These are phyloP conservation scores for Uronychia setigera DNA, from an alignment of 73 alveolate species.

Conservation along the genomic window DNA sequence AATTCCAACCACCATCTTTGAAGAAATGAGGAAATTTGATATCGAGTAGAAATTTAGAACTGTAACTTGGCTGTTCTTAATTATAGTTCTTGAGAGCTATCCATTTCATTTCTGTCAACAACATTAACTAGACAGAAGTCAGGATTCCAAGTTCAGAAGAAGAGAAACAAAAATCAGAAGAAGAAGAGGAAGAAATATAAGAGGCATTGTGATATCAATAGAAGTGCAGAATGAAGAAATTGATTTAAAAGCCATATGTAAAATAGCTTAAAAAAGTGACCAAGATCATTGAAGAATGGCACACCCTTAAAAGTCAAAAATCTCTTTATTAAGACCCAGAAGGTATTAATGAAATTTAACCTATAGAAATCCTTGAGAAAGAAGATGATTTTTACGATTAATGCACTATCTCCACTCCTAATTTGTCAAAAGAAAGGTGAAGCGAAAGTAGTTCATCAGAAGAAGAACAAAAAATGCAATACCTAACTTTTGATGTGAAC, in stretches of 20 bases:
- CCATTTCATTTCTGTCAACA: not conserved
- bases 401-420: not conserved
- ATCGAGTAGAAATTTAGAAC: not conserved
- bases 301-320: too few species aligned
- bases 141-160: not conserved
- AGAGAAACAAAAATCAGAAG: too few species aligned
- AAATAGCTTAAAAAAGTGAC: not conserved
- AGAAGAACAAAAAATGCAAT: too few species aligned
- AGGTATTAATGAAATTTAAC: too few species aligned
- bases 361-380: not conserved
- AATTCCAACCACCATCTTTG: not conserved
- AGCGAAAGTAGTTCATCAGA: too few species aligned
- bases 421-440: too few species aligned
- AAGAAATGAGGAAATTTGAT: not conserved
- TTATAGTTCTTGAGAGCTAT: not conserved
- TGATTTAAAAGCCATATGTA: not conserved
- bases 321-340: too few species aligned
- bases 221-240: not conserved
- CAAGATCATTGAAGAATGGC: slow-evolving; percentile 1
- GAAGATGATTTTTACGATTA: not conserved
- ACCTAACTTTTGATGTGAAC: too few species aligned
- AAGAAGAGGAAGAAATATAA: too few species aligned
- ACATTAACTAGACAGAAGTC: not conserved
- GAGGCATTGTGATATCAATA: too few species aligned
- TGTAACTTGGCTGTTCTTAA: not conserved